phyloP scores from a whole-genome alignment of 441 rosid genomes.

The Syzygium malaccense region DNA sequence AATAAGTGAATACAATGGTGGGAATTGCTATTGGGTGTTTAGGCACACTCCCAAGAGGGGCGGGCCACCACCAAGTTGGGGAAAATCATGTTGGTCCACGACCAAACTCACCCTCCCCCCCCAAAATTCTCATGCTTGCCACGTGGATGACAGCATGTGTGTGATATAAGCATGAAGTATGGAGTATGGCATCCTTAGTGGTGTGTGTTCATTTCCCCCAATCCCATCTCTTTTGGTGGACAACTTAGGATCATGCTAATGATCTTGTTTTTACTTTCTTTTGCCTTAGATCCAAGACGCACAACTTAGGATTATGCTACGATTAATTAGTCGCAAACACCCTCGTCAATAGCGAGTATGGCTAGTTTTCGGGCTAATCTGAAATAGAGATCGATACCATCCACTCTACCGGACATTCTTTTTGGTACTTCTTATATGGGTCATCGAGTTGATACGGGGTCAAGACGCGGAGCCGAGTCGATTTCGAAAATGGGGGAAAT shows the following conservation, averaged over 20 bases:
- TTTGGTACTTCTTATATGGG: not conserved
- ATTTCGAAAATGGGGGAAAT: not conserved
- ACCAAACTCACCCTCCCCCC: slow-evolving; percentile 32
- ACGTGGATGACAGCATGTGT: slow-evolving; percentile 37
- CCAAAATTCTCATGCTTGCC: slow-evolving; percentile 18
- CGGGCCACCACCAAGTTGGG: slow-evolving; percentile 14
- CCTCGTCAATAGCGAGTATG: not conserved
- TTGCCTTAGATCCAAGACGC: not conserved
- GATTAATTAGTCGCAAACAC: not conserved
- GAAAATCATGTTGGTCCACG: slow-evolving; percentile 24
- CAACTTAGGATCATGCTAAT: slow-evolving; percentile 5
- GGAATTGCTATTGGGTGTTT: slow-evolving; percentile 9
- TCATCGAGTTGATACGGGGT: not conserved
- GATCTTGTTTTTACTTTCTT: not conserved
- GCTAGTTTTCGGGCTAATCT: not conserved
- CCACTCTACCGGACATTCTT: not conserved
- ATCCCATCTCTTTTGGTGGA: not conserved
- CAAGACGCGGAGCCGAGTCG: not conserved
- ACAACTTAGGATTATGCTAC: no score
- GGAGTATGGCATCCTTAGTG: not conserved
- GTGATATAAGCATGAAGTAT: slow-evolving; percentile 60
- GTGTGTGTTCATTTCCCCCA: not conserved
- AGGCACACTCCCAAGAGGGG: slow-evolving; percentile 16
- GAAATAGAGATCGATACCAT: not conserved
- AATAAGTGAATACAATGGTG: slow-evolving; percentile 7